phyloP scores from a whole-genome alignment of 2,329 filamentous ascomycete species.

The Verticillium klebahnii region DNA sequence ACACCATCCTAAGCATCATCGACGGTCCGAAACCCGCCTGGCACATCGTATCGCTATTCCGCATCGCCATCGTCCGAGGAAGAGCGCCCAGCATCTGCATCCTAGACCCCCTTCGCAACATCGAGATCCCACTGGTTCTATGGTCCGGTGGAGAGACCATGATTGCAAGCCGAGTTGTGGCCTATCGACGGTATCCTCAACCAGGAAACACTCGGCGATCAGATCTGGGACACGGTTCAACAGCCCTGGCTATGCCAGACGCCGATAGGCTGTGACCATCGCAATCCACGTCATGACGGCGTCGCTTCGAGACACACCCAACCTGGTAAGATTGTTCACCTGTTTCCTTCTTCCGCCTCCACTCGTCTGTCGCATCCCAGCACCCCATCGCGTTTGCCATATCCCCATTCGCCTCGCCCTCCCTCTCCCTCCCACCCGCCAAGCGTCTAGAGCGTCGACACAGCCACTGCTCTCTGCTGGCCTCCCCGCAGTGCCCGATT shows the following conservation, averaged over 20 bases:
- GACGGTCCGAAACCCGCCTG: background rate
- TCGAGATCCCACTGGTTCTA: too few species aligned
- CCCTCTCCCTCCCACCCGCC: background rate
- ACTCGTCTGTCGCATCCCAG: background rate
- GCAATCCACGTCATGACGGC: background rate
- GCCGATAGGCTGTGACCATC: background rate
- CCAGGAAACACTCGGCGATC: too few species aligned
- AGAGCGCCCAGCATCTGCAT: too few species aligned
- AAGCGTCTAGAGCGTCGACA: constrained; percentile 3
- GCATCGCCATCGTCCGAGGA: background rate
- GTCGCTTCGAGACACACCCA: background rate
- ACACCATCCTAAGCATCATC: background rate
- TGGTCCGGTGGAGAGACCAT: too few species aligned
- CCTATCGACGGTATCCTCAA: too few species aligned
- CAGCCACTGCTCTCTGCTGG: constrained; percentile 1
- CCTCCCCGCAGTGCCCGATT: background rate
- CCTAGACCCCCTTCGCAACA: too few species aligned
- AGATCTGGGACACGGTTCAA: too few species aligned
- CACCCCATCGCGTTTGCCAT: background rate
- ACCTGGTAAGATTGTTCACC: background rate
- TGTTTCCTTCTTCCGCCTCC: background rate
- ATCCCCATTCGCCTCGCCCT: background rate
- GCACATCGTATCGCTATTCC: background rate
- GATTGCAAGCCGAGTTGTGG: too few species aligned
- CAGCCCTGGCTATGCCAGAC: too few species aligned